Percentiles rank a stretch among this genome's conserved stretches.
Conservation (phyloP, 257 asterid genomes). For the Cordia subcordata region DNA sequence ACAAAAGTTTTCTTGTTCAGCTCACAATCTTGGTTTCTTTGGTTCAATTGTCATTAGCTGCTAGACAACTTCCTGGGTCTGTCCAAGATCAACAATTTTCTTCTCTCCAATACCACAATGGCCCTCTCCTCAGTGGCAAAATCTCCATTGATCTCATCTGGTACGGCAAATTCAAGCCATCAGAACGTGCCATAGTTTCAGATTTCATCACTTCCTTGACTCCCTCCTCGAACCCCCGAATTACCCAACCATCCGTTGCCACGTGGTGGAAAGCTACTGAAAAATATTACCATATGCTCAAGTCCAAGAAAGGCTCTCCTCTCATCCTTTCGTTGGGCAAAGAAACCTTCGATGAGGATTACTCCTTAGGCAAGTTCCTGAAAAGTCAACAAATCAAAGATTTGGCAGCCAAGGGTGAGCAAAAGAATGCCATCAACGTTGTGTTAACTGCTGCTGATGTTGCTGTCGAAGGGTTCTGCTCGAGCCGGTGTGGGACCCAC, state of each 20-base stretch:
- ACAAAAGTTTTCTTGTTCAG: background rate
- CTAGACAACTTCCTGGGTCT: conserved; percentile 11
- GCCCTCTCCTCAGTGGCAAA: conserved; percentile 38
- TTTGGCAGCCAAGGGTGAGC: conserved; percentile 40
- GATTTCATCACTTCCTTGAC: conserved; percentile 34
- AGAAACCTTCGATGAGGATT: conserved; percentile 31
- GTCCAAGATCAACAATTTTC: conserved; percentile 16
- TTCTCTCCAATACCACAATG: conserved; percentile 37
- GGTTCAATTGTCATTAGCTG: conserved; percentile 6
- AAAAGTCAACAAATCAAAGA: conserved; percentile 22
- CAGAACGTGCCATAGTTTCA: conserved; percentile 28
- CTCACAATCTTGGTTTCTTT: conserved; percentile 1
- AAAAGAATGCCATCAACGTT: conserved; percentile 41
- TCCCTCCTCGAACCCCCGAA: conserved; percentile 13
- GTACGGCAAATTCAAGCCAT: conserved; percentile 37
- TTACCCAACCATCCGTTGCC: conserved; percentile 36
- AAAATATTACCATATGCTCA: conserved; percentile 28
- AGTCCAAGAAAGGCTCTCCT: conserved; percentile 26
- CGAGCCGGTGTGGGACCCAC: conserved; percentile 54
- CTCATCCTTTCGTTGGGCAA: conserved; percentile 23
- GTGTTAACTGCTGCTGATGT: conserved; percentile 52
- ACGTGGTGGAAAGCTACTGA: conserved; percentile 44
- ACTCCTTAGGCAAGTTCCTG: conserved; percentile 46
- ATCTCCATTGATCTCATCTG: conserved; percentile 33
- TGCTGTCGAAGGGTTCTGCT: conserved; percentile 41